Evolutionary conservation across 352 stramenopile species (phyloP), one percentile per base, ranked within the genome.

Genomic region (Phytophthora rubi): DNA sequence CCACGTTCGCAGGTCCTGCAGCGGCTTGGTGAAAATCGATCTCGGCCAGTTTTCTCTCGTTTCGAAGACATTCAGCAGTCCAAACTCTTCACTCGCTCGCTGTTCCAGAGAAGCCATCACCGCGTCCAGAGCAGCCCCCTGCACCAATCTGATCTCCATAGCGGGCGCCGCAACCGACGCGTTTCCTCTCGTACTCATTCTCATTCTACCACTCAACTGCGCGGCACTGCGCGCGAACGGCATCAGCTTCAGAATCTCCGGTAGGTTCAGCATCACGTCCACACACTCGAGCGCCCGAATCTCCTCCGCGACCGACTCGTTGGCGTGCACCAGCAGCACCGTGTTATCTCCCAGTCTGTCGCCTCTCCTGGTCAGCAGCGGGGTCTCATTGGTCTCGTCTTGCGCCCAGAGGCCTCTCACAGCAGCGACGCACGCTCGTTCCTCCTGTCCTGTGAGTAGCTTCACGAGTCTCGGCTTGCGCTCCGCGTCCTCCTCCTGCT

Each of bases 31-130:
- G 16, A 78, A 90, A 13, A 91, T 59, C 2, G 81, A 86, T 28
- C 53, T 69, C 16, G 82, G 79, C 39, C 71, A 68, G 9, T 73
- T 23, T 10, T 64, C 48, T 6, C 53, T 79, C 10, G 79, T 58
- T 58, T 88, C 75, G 61, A 92, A 90, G 13, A 86, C 67, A 65
- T 95, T 92, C 10, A 63, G 59, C 5, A 95, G 53, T n/a, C 88
- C 86, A 57, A 83, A 81, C 8, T 86, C 48, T 10, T 70, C 32
- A 13, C 62, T 51, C 13, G 91, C 72, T 7, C 69, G 62, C 16
- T 76, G 18, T 59, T 90, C 70, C 6, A 95, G 70, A 1, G 73
- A 75, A 32, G 26, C 44, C 7, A 83, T 30, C 3, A 89, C 76
- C 13, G 56, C 47, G 16, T 71, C 21, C 3, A 70, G 53, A 60